These are phyloP conservation scores for Corynespora cassiicola DNA, from an alignment of 2,329 filamentous ascomycete genomes.

Conservation along the genomic window DNA sequence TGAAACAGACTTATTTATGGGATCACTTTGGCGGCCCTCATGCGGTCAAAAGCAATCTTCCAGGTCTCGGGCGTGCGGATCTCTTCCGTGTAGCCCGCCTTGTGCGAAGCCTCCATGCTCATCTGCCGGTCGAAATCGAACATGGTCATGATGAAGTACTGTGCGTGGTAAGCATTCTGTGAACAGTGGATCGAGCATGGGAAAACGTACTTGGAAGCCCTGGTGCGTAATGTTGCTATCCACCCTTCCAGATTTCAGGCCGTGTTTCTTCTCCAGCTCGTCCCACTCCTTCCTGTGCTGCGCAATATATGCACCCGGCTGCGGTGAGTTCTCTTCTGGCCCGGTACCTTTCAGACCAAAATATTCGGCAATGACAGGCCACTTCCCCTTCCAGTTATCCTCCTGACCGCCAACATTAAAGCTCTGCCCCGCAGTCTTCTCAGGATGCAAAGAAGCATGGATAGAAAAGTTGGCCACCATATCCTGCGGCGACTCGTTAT, in stretches of 20 bases:
- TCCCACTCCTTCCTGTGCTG: constrained; percentile 35
- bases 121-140: constrained; percentile 58
- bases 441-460: constrained; percentile 49
- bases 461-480: constrained; percentile 53
- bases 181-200: too few species aligned
- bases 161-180: constrained; percentile 1
- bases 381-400: constrained; percentile 51
- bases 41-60: constrained; percentile 52
- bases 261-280: constrained; percentile 32
- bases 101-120: constrained; percentile 49
- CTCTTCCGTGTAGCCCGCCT: constrained; percentile 47
- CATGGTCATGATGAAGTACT: constrained; percentile 45
- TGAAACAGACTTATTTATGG: too few species aligned
- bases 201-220: constrained; percentile 32
- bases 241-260: constrained; percentile 48
- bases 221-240: constrained; percentile 51
- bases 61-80: constrained; percentile 49
- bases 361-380: constrained; percentile 55
- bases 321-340: constrained; percentile 31
- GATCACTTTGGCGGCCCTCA: constrained; percentile 52
- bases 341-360: constrained; percentile 53
- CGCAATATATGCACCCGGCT: constrained; percentile 36
- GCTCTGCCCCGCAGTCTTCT: constrained; percentile 45
- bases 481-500: constrained; percentile 49
- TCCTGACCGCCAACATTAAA: constrained; percentile 54